Base-by-base conservation (phyloP, 805 yeast species). In the Cyberlindnera petersonii region DNA sequence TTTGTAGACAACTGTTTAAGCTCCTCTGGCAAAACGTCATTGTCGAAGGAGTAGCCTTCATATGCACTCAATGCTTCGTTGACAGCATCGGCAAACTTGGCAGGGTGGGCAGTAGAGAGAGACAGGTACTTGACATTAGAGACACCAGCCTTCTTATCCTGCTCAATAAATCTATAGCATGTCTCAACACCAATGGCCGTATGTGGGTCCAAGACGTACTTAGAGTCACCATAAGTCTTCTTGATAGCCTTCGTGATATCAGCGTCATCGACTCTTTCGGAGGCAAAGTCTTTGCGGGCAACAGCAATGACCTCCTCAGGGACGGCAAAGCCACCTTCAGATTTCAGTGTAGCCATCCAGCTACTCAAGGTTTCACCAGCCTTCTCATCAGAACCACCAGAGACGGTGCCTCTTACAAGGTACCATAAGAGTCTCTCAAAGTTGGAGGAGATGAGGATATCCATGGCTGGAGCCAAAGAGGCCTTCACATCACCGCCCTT, bases 391-490 rank as follows among this genome's bases (percentile, higher is more conserved):
- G 79, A 79, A 21, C 52, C 46, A 8, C 51, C 41, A 18, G 82
- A 77, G 29, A 73, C 69, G 40, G 82, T 73, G 54, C 84, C 82
- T 60, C 89, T 79, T 20, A 89, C 85, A 60, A 89, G 75, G 59
- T 86, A 88, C 98, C 98, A 93, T 51, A 93, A 71, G 60, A 89
- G 77, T 66, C 99, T 83, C 71, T 93, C 99, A 58, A 93, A 93
- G 65, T 93, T 93, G 20, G 96, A 85, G 14, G 97, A 87, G 42
- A 93, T 86, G 54, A 87, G 75, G 56, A 93, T 93, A 64, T 93
- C 99, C 99, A 93, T 93, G 31, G 99, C 99, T 48, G 99, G 99
- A 3, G 97, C 86, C 54, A 80, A 69, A 10, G 98, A 89, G 24
- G 91, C 88, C 59, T 83, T 86, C 33, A 87, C 98, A 40, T 75